Percentiles rank a stretch among this genome's conserved stretches.
Conservation (phyloP, 2,329 filamentous ascomycete genomes). For the Clarireedia homoeocarpa region DNA sequence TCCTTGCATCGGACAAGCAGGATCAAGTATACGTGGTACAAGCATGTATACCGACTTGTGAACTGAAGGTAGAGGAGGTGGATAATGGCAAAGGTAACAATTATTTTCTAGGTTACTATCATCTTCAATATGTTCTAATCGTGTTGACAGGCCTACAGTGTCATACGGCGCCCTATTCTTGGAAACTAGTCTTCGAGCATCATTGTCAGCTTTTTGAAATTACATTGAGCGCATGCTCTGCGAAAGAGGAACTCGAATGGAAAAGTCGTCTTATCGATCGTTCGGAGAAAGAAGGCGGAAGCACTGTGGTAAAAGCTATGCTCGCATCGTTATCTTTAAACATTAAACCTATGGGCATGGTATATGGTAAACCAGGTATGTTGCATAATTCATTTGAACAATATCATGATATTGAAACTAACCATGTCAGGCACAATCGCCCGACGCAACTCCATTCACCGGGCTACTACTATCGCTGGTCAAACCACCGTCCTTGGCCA, state of each 20-base stretch:
- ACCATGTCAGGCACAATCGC: conserved; percentile 46
- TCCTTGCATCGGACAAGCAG: conserved; percentile 63
- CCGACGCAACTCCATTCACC: conserved; percentile 68
- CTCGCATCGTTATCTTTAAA: conserved; percentile 60
- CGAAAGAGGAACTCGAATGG: conserved; percentile 76
- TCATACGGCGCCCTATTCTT: conserved; percentile 77
- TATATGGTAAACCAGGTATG: conserved; percentile 65
- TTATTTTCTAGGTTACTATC: neutral
- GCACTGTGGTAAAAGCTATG: conserved; percentile 38
- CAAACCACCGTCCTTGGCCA: conserved; percentile 61
- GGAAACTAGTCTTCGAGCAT: conserved; percentile 83
- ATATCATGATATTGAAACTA: neutral
- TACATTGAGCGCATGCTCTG: conserved; percentile 78
- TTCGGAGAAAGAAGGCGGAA: conserved; percentile 41
- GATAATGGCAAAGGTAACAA: conserved; percentile 64
- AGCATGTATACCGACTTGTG: conserved; percentile 62
- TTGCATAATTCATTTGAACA: neutral
- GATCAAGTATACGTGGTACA: conserved; percentile 64
- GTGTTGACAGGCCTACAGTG: conserved; percentile 65
- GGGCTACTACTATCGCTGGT: conserved; percentile 61
- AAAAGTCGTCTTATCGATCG: conserved; percentile 54
- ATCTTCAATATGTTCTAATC: no score
- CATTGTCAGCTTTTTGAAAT: conserved; percentile 73
- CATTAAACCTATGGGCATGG: conserved; percentile 65
- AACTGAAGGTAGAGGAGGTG: conserved; percentile 58